Evolutionary conservation across 2,329 filamentous ascomycete genomes (phyloP).

Genomic region (Paracoccidioides lutzii): DNA sequence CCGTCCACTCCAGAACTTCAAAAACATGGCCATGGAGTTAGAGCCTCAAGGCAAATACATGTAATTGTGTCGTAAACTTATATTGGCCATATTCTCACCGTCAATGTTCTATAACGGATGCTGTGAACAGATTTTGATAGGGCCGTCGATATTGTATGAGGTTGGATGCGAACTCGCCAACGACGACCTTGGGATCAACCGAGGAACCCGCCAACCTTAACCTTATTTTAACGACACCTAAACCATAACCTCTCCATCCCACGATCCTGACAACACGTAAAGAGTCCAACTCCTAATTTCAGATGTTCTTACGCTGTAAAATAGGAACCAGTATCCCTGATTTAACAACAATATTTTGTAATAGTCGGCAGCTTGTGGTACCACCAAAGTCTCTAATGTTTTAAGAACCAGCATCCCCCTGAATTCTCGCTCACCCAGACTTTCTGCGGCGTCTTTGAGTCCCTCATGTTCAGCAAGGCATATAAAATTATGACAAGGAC

Average conservation of each 20-base stretch:
- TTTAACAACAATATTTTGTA: background rate
- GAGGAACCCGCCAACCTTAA: background rate
- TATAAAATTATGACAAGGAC: no score
- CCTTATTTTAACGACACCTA: conserved; percentile 1
- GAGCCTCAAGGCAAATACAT: background rate
- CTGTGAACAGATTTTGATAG: background rate
- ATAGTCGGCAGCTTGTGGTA: no score
- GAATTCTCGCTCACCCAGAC: no score
- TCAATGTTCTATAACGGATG: background rate
- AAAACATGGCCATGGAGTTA: background rate
- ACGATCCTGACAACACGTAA: background rate
- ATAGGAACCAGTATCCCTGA: background rate
- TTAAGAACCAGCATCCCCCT: no score
- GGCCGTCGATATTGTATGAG: background rate
- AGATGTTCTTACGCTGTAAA: background rate
- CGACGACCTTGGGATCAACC: background rate
- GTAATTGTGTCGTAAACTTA: background rate
- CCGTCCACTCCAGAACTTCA: no score
- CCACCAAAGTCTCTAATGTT: no score
- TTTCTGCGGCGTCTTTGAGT: no score
- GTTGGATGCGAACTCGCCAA: background rate
- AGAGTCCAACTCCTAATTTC: background rate
- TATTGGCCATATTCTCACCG: background rate
- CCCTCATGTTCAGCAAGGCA: no score
- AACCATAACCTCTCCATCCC: background rate